Percentiles rank a stretch among this genome's conserved stretches.
phyloP scores from a whole-genome alignment of 1,284 basidiomycete species.

The Ceratobasidium sp. region DNA sequence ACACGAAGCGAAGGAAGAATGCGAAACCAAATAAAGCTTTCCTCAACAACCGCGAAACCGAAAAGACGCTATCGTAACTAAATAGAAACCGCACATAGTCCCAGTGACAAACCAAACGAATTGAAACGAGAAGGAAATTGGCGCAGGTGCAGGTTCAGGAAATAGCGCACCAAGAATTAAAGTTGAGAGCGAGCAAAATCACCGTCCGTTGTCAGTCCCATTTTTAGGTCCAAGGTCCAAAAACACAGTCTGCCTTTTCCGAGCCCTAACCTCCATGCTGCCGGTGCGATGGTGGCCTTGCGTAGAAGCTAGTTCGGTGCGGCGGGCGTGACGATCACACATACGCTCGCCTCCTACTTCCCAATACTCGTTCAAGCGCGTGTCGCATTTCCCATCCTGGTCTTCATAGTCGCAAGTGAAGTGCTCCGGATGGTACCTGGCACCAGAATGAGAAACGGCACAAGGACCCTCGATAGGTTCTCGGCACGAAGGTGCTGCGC shows the following conservation, averaged over 20 bases:
- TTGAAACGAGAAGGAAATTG: slow-evolving; percentile 14
- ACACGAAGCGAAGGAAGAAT: slow-evolving; percentile 38
- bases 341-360: slow-evolving; percentile 80
- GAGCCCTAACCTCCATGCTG: slow-evolving; percentile 1
- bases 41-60: slow-evolving; percentile 7
- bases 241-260: slow-evolving; percentile 38
- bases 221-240: slow-evolving; percentile 19
- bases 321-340: slow-evolving; percentile 80
- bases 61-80: slow-evolving; percentile 6
- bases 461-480: slow-evolving; percentile 92
- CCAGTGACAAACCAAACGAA: slow-evolving; percentile 31
- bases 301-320: slow-evolving; percentile 45
- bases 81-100: slow-evolving; percentile 34
- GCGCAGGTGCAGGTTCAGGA: slow-evolving; percentile 11
- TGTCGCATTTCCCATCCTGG: slow-evolving; percentile 61
- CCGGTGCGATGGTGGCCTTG: neutral
- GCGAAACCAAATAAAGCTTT: slow-evolving; percentile 14
- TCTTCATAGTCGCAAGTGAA: slow-evolving; percentile 66
- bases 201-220: slow-evolving; percentile 11
- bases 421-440: slow-evolving; percentile 87
- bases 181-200: neutral
- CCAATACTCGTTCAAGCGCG: slow-evolving; percentile 83
- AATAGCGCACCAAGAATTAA: no score
- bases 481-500: slow-evolving; percentile 80
- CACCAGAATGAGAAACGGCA: slow-evolving; percentile 81